These are phyloP conservation scores for Yarrowia divulgata DNA, from an alignment of 805 yeast species.

Conservation along the genomic window DNA sequence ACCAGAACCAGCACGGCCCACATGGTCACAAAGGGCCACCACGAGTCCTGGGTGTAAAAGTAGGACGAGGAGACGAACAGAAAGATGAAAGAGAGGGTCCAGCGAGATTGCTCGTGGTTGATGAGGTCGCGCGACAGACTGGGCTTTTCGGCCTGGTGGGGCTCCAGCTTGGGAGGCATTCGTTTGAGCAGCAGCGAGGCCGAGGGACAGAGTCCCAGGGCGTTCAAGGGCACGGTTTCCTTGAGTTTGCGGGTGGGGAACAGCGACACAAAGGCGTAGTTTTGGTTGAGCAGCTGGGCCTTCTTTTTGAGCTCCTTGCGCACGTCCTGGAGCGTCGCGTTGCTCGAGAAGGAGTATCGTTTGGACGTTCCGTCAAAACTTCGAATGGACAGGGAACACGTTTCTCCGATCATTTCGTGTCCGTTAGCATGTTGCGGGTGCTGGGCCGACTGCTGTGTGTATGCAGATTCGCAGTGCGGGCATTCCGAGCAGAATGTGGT, in stretches of 20 bases:
- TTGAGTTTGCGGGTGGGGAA: constrained; percentile 33
- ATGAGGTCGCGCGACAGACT: constrained; percentile 32
- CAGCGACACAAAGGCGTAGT: constrained; percentile 38
- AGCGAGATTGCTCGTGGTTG: constrained; percentile 39
- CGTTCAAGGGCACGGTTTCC: constrained; percentile 25
- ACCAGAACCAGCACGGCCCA: constrained; percentile 37
- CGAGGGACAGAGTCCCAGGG: constrained; percentile 25
- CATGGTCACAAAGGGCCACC: constrained; percentile 39
- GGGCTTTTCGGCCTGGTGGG: constrained; percentile 38
- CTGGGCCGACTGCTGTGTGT: background rate
- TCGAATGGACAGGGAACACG: constrained; percentile 35
- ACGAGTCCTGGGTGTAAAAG: constrained; percentile 37
- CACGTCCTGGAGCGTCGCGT: constrained; percentile 31
- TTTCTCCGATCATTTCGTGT: background rate
- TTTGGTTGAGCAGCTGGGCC: constrained; percentile 34
- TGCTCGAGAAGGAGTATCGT: constrained; percentile 30
- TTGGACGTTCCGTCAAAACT: constrained; percentile 29
- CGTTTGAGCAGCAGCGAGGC: constrained; percentile 30
- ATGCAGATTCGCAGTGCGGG: constrained; percentile 22
- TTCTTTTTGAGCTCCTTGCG: constrained; percentile 32
- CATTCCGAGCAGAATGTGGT: constrained; percentile 34
- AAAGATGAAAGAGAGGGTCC: constrained; percentile 35
- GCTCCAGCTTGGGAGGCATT: constrained; percentile 31
- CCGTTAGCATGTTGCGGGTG: background rate
- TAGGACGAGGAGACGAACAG: constrained; percentile 35